Conservation (phyloP, 208 protist genomes). For the Tritrichomonas foetus region DNA sequence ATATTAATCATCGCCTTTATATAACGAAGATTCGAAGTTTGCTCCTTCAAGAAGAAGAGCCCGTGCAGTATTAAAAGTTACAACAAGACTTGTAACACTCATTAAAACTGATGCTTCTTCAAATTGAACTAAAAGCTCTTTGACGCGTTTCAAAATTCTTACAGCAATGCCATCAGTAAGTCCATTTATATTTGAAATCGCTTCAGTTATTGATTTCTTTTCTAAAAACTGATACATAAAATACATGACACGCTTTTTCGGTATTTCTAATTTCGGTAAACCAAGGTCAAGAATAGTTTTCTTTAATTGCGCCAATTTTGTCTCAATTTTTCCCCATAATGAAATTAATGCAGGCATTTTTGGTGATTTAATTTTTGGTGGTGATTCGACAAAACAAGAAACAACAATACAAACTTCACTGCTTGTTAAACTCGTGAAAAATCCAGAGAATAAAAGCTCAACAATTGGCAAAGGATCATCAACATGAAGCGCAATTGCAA, state of each 20-base stretch:
- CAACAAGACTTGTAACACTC: background rate
- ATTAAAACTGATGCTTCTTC: background rate
- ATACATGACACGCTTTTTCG: background rate
- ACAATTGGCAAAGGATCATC: background rate
- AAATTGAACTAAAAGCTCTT: background rate
- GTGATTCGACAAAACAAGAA: constrained; percentile 2
- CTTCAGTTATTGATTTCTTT: background rate
- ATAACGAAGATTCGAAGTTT: background rate
- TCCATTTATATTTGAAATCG: background rate
- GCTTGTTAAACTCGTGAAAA: background rate
- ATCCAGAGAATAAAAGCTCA: constrained; percentile 1
- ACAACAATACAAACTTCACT: background rate
- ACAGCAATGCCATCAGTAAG: background rate
- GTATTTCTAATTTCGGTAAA: background rate
- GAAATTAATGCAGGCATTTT: background rate
- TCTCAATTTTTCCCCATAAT: background rate
- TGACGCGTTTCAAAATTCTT: background rate
- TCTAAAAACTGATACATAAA: background rate
- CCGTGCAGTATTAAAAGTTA: background rate
- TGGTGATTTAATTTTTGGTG: background rate
- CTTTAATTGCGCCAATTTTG: background rate
- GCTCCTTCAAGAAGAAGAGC: background rate
- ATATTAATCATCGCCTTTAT: background rate
- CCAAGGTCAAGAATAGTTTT: background rate
- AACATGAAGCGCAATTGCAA: background rate